phyloP scores from a whole-genome alignment of 2,329 filamentous ascomycete species.

The Verticillium tricorpus region DNA sequence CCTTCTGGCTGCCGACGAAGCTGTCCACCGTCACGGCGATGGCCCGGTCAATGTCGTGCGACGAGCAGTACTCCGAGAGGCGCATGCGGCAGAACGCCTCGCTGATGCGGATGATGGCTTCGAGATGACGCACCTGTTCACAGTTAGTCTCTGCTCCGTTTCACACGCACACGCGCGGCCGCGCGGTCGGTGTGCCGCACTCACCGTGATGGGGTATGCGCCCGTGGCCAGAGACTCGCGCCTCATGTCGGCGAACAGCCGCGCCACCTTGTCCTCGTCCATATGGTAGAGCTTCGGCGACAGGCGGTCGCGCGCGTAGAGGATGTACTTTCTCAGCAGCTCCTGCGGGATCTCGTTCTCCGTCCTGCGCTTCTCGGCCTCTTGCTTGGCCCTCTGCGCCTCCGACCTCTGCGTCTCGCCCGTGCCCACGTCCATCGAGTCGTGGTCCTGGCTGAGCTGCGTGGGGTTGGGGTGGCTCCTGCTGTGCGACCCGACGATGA shows the following conservation, averaged over 20 bases:
- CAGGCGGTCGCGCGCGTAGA: conserved; percentile 88
- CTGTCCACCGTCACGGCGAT: conserved; percentile 96
- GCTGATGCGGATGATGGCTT: conserved; percentile 93
- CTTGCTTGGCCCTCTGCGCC: not conserved
- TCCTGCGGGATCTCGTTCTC: conserved; percentile 83
- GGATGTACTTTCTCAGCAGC: conserved; percentile 89
- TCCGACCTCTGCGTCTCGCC: conserved; percentile 36
- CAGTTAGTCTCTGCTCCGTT: conserved; percentile 2
- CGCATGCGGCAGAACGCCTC: conserved; percentile 98
- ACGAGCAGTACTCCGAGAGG: conserved; percentile 88
- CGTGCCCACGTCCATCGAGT: conserved; percentile 60
- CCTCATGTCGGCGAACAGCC: conserved; percentile 94
- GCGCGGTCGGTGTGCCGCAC: conserved; percentile 26
- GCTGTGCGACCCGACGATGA: conserved; percentile 92
- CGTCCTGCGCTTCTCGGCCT: conserved; percentile 22
- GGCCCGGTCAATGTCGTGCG: conserved; percentile 89
- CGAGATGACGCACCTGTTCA: conserved; percentile 85
- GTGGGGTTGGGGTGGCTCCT: conserved; percentile 69
- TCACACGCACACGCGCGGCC: not conserved
- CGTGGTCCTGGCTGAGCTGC: conserved; percentile 52
- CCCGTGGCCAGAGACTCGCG: conserved; percentile 89
- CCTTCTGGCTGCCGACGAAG: conserved; percentile 93
- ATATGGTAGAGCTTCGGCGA: conserved; percentile 93
- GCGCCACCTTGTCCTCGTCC: conserved; percentile 93
- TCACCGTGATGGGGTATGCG: conserved; percentile 94